Percentiles rank a stretch among this genome's conserved stretches.
These are phyloP conservation scores for Picea abies DNA, from an alignment of 83 land plant species.

Conservation along the genomic window DNA sequence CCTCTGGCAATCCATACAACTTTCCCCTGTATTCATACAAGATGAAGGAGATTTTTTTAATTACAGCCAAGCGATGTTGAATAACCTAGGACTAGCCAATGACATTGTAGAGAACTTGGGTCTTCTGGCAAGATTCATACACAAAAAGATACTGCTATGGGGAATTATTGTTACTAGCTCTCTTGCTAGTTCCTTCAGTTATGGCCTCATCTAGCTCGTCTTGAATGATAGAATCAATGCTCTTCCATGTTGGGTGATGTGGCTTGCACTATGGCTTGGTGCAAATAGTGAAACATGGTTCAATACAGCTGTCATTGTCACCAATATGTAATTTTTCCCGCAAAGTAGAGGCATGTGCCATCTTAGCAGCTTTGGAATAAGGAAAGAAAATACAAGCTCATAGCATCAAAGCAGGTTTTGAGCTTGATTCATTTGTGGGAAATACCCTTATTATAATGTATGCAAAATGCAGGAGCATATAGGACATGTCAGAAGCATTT, in stretches of 20 bases:
- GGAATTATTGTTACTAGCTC: slow-evolving; percentile 16
- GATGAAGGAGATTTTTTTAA: no score
- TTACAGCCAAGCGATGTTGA: slow-evolving; percentile 30
- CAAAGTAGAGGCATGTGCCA: slow-evolving; percentile 17
- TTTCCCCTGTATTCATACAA: no score
- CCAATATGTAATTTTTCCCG: no score
- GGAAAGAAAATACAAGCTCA: slow-evolving; percentile 15
- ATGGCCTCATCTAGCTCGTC: slow-evolving; percentile 30
- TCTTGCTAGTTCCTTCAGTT: slow-evolving; percentile 20
- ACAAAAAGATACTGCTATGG: no score
- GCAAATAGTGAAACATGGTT: no score
- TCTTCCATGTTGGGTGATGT: no score
- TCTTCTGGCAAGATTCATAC: slow-evolving; percentile 26
- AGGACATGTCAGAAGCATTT: slow-evolving; percentile 32
- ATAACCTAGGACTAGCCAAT: slow-evolving; percentile 25
- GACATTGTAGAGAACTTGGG: slow-evolving; percentile 30
- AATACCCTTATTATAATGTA: slow-evolving; percentile 19
- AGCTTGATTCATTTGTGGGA: slow-evolving; percentile 22
- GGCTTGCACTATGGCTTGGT: no score
- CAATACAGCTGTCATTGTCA: no score
- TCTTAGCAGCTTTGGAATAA: slow-evolving; percentile 18
- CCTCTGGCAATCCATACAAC: no score
- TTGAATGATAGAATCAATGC: not conserved
- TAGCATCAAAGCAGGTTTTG: slow-evolving; percentile 16
- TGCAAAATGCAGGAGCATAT: slow-evolving; percentile 1